Conservation (phyloP, 2,329 filamentous ascomycete genomes). For the Nannizziopsis barbatae region DNA sequence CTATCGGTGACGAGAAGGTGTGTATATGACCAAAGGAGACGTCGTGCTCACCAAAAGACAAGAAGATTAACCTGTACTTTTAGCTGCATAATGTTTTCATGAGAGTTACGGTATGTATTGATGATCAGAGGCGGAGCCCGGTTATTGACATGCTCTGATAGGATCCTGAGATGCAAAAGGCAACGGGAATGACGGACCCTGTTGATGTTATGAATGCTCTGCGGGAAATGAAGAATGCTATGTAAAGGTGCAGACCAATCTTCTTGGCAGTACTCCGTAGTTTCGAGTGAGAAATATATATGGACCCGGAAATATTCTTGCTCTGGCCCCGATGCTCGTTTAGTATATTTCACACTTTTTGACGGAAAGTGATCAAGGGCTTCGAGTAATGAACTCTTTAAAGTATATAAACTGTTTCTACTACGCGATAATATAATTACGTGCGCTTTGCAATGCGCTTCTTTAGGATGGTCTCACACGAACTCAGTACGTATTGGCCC, state of each 20-base stretch:
- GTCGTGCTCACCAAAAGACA: neutral
- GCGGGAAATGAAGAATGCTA: conserved; percentile 67
- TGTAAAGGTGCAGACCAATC: conserved; percentile 4
- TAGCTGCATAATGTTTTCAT: conserved; percentile 95
- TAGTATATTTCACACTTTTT: too few relatives aligned
- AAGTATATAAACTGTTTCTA: too few relatives aligned
- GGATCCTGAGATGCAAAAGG: conserved; percentile 75
- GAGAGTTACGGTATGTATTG: conserved; percentile 57
- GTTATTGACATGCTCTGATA: conserved; percentile 24
- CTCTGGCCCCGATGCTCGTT: too few relatives aligned
- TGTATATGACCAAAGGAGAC: conserved; percentile 13
- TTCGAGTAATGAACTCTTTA: too few relatives aligned
- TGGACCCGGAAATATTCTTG: too few relatives aligned
- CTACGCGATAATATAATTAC: too few relatives aligned
- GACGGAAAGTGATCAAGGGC: too few relatives aligned
- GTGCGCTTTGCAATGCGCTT: too few relatives aligned
- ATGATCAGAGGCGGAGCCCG: neutral
- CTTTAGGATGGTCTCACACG: too few relatives aligned
- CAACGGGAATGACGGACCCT: conserved; percentile 67
- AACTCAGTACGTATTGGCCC: too few relatives aligned
- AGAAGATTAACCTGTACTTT: conserved; percentile 1
- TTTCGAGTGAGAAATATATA: too few relatives aligned
- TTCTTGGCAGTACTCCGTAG: too few relatives aligned
- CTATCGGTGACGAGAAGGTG: conserved; percentile 94
- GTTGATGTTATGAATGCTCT: conserved; percentile 75